Conservation (phyloP, 257 asterid genomes). For the Cruciata laevipes region DNA sequence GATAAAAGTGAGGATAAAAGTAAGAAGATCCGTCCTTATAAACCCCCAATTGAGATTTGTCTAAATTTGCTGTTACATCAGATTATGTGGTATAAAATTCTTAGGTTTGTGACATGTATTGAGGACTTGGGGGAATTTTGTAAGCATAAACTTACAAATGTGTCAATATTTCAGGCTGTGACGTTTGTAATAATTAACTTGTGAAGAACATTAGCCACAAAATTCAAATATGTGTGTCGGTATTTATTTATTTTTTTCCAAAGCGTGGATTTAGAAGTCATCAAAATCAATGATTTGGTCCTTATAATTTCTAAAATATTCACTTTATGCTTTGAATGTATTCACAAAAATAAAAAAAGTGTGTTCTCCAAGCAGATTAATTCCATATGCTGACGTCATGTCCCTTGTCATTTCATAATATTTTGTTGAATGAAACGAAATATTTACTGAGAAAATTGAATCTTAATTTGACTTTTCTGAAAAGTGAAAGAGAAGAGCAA, state of each 20-base stretch:
- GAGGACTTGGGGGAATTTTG: not conserved
- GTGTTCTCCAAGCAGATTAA: not conserved
- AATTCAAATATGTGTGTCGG: not conserved
- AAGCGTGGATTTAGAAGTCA: not conserved
- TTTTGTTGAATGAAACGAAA: not conserved
- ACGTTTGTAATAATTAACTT: not conserved
- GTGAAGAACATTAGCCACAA: not conserved
- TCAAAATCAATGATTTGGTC: too few species aligned
- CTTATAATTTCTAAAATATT: not conserved
- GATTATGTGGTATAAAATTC: too few species aligned
- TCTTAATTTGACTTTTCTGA: not conserved
- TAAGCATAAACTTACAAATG: not conserved
- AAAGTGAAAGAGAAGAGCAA: not conserved
- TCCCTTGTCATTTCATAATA: too few species aligned
- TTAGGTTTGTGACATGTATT: too few species aligned
- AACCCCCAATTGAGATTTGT: too few species aligned
- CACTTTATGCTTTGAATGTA: not conserved
- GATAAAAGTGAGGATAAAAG: too few species aligned
- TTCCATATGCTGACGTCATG: too few species aligned
- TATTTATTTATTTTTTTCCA: not conserved
- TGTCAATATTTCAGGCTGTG: not conserved
- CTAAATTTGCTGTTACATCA: too few species aligned
- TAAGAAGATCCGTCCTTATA: too few species aligned
- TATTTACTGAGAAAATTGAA: not conserved
- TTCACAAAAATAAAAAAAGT: not conserved